Evolutionary conservation across 208 protist species (phyloP).

Genomic region (Herpetomonas muscarum): DNA sequence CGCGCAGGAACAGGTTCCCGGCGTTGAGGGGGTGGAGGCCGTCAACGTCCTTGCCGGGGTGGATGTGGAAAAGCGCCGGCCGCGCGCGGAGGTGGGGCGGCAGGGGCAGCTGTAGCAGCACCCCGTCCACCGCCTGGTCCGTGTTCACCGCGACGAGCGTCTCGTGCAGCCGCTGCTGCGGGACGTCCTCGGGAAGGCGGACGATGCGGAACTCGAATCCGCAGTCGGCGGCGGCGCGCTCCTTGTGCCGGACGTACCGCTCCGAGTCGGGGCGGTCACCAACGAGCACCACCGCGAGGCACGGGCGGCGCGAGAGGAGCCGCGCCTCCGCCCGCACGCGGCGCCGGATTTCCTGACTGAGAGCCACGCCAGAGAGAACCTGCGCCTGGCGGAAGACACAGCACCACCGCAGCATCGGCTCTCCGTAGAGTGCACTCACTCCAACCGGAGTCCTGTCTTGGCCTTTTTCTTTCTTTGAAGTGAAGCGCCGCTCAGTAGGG

Average conservation of each 20-base stretch:
- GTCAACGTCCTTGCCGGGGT: slow-evolving; percentile 88
- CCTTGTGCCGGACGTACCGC: slow-evolving; percentile 79
- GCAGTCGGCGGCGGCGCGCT: slow-evolving; percentile 34
- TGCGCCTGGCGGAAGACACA: slow-evolving; percentile 30
- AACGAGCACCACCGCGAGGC: slow-evolving; percentile 93
- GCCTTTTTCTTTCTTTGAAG: too few species aligned
- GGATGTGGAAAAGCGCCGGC: slow-evolving; percentile 52
- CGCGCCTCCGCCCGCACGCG: slow-evolving; percentile 27
- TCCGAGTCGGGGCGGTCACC: slow-evolving; percentile 75
- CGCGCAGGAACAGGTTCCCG: slow-evolving; percentile 70
- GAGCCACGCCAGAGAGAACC: slow-evolving; percentile 32
- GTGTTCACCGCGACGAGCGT: slow-evolving; percentile 32
- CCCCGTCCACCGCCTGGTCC: slow-evolving; percentile 41
- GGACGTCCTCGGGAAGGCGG: slow-evolving; percentile 20
- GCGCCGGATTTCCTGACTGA: slow-evolving; percentile 36
- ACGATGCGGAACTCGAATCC: slow-evolving; percentile 40
- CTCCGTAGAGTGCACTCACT: too few species aligned
- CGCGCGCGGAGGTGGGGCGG: slow-evolving; percentile 86
- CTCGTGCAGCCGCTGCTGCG: slow-evolving; percentile 32
- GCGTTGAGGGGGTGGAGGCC: slow-evolving; percentile 91
- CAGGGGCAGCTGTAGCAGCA: slow-evolving; percentile 94
- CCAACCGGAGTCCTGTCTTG: too few species aligned
- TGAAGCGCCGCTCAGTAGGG: too few species aligned
- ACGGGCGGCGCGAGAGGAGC: slow-evolving; percentile 40
- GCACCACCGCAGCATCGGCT: too few species aligned